phyloP scores from a whole-genome alignment of 805 yeast species.

The Wickerhamiella azyma region DNA sequence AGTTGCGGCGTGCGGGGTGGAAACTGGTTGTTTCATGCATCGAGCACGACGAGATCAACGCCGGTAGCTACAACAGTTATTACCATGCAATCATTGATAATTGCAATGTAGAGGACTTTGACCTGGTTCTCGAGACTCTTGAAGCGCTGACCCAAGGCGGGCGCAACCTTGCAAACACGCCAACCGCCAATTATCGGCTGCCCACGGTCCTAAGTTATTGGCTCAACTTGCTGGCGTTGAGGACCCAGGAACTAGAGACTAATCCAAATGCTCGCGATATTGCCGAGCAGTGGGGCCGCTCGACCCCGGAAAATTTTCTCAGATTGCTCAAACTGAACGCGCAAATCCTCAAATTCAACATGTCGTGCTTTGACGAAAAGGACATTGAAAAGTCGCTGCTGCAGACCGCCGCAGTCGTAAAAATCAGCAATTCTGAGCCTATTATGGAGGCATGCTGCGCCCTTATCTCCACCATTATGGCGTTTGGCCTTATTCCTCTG shows the following conservation, averaged over 20 bases:
- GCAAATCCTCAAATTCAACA: constrained; percentile 37
- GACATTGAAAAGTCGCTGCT: constrained; percentile 28
- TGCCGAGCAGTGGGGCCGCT: constrained; percentile 21
- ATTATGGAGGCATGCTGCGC: constrained; percentile 31
- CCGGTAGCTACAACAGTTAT: constrained; percentile 39
- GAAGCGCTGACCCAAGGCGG: constrained; percentile 39
- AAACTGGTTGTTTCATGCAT: constrained; percentile 45
- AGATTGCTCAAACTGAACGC: constrained; percentile 28
- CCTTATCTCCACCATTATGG: constrained; percentile 32
- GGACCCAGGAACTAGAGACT: constrained; percentile 22
- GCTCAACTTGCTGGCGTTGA: constrained; percentile 24
- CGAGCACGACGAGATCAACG: constrained; percentile 34
- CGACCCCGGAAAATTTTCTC: constrained; percentile 21
- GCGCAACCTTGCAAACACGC: constrained; percentile 17
- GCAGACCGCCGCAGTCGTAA: constrained; percentile 28
- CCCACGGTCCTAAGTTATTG: constrained; percentile 29
- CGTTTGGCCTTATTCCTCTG: constrained; percentile 36
- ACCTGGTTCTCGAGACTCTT: constrained; percentile 36
- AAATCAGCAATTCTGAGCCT: constrained; percentile 27
- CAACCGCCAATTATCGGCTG: constrained; percentile 29
- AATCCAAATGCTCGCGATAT: constrained; percentile 19
- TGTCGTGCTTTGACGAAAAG: constrained; percentile 31
- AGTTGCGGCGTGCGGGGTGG: constrained; percentile 37
- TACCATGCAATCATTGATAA: constrained; percentile 46
- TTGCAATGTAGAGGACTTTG: constrained; percentile 38